Evolutionary conservation across 306 rosid genomes (phyloP), one percentile per base, ranked within the genome.

Genomic region (Malus orientalis): DNA sequence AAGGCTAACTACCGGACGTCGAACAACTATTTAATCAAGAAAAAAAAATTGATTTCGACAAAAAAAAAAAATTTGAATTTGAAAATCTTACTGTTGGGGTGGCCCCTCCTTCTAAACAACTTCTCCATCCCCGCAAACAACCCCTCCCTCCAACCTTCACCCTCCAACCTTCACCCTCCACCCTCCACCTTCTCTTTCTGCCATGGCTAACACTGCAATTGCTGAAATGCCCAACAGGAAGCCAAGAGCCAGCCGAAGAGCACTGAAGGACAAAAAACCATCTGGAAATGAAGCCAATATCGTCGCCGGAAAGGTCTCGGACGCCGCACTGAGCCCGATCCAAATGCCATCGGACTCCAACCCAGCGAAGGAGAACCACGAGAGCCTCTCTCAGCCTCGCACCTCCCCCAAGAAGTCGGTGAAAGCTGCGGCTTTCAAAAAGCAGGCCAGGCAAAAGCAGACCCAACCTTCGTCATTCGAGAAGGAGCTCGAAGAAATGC

Each of bases 401-500:
- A 45, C 83, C 3, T 80, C 86, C 15, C 82, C 90, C 14, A 87
- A 87, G 82, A 87, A 86, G 69, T 80, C 81, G 27, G 77, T 79
- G 33, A 87, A 76, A 44, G 81, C 88, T 8, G 80, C 71, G 45
- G 91, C 87, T 4, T 79, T 90, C 5, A 91, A 87, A 86, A 90
- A 89, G 47, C 90, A 82, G 66, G 4, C 82, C 12, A 87, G 89
- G 76, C 67, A 62, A n/a, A 14, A 47, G 38, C 10, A 64, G 55
- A 42, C 85, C 29, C 38, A 62, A 62, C 67, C 4, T 69, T 77
- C 79, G 20, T 82, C 87, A 51, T 89, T 90, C 20, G 97, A 95
- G 79, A 87, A 90, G 68, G 96, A 88, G 0, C 67, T 92, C 89
- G 83, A 84, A 14, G 96, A 95, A 53, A 85, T 95, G 97, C 93